A percentile compares a stretch with the other conserved stretches of the same genome.
These are phyloP conservation scores for Cornus controversa DNA, from an alignment of 148 eudicot species.

Conservation along the genomic window DNA sequence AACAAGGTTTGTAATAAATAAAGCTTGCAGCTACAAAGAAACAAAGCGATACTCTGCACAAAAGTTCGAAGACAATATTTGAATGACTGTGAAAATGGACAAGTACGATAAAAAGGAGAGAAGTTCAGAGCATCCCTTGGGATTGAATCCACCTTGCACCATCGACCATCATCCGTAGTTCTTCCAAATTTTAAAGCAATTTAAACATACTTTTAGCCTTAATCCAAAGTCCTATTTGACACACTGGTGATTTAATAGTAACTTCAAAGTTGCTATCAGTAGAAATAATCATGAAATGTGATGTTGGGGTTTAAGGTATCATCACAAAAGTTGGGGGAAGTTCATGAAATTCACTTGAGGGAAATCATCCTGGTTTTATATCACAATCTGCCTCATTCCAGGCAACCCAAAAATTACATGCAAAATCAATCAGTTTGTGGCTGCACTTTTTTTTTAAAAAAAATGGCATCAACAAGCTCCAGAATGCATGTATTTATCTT, in stretches of 20 bases:
- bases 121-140: not conserved
- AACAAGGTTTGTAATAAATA: not conserved
- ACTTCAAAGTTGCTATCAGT: not conserved
- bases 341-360: not conserved
- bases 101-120: not conserved
- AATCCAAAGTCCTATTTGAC: not conserved
- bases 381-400: not conserved
- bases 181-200: not conserved
- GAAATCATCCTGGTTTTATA: not conserved
- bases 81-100: not conserved
- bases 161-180: not conserved
- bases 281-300: not conserved
- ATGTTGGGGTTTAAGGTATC: not conserved
- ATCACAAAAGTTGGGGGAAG: not conserved
- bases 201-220: not conserved
- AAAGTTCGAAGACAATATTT: not conserved
- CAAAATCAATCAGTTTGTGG: constrained; percentile 7
- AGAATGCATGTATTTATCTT: not conserved
- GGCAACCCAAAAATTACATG: not conserved
- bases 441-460: not conserved
- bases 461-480: not conserved
- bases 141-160: not conserved
- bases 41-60: not conserved
- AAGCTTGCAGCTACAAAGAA: not conserved
- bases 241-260: not conserved